A percentile compares a stretch with the other conserved stretches of the same genome.
phyloP scores from a whole-genome alignment of 2,329 filamentous ascomycete species.

The Ambrosiella xylebori region DNA sequence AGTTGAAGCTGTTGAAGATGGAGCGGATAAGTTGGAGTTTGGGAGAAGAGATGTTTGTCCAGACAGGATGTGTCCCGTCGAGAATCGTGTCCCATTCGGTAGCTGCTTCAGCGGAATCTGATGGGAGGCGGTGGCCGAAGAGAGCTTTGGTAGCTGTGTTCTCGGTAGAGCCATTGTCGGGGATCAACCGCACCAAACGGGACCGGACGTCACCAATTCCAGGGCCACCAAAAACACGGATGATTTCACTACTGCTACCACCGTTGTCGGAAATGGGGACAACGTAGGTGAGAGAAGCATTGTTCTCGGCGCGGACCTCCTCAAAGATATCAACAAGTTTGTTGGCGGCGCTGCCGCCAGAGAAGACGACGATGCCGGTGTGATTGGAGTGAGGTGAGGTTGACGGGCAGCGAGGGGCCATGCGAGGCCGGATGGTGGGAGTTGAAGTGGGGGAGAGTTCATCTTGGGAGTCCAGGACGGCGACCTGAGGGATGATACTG shows the following conservation, averaged over 20 bases:
- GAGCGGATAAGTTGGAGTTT: constrained; percentile 64
- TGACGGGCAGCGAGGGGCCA: background rate
- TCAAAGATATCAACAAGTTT: constrained; percentile 83
- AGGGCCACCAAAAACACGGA: constrained; percentile 84
- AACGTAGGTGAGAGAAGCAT: constrained; percentile 59
- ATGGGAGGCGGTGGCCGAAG: constrained; percentile 71
- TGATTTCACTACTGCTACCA: constrained; percentile 81
- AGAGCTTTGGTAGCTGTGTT: constrained; percentile 60
- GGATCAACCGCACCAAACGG: constrained; percentile 78
- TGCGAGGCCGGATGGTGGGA: background rate
- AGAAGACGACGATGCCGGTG: constrained; percentile 66
- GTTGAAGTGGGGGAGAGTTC: background rate
- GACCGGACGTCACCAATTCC: constrained; percentile 37
- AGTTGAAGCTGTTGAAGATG: constrained; percentile 57
- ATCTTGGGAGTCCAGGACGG: background rate
- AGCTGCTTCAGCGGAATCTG: constrained; percentile 40
- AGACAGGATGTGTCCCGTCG: constrained; percentile 62
- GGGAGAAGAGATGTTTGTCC: constrained; percentile 51
- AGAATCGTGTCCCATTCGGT: constrained; percentile 79
- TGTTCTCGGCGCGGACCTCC: constrained; percentile 42
- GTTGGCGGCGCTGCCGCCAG: constrained; percentile 86
- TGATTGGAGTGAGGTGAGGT: background rate
- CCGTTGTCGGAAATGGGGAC: constrained; percentile 96
- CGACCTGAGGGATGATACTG: background rate
- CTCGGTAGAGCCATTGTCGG: constrained; percentile 42